These are phyloP conservation scores for Neonectria faginata DNA, from an alignment of 2,329 filamentous ascomycete genomes.

Conservation along the genomic window DNA sequence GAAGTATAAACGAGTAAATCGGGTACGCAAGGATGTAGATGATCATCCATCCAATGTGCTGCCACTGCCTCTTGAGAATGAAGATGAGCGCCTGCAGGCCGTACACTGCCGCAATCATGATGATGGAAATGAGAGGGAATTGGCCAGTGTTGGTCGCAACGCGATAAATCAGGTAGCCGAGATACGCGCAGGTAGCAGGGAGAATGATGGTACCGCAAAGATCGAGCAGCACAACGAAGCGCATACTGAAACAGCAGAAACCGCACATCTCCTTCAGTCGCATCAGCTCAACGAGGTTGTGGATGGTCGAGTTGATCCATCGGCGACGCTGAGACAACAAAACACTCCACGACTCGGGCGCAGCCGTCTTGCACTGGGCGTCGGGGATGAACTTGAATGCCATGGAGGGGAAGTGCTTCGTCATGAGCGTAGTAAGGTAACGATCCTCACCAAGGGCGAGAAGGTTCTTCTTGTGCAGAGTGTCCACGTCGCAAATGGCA, in stretches of 20 bases:
- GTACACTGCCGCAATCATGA: slow-evolving; percentile 91
- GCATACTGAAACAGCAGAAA: slow-evolving; percentile 99
- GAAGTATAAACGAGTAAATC: slow-evolving; percentile 90
- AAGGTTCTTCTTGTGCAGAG: slow-evolving; percentile 96
- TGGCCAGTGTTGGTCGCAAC: slow-evolving; percentile 76
- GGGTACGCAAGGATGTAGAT: slow-evolving; percentile 98
- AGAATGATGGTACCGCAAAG: slow-evolving; percentile 92
- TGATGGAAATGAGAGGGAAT: slow-evolving; percentile 87
- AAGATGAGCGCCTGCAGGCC: slow-evolving; percentile 97
- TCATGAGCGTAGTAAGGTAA: slow-evolving; percentile 97
- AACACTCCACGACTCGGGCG: slow-evolving; percentile 93
- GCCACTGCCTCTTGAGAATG: slow-evolving; percentile 96
- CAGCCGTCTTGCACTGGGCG: slow-evolving; percentile 92
- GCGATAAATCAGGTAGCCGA: slow-evolving; percentile 87
- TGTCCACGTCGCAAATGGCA: slow-evolving; percentile 89
- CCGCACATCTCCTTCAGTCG: slow-evolving; percentile 94
- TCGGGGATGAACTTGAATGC: slow-evolving; percentile 96
- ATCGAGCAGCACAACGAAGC: slow-evolving; percentile 95
- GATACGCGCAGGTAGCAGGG: slow-evolving; percentile 87
- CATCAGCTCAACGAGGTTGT: slow-evolving; percentile 93
- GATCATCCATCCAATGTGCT: slow-evolving; percentile 99
- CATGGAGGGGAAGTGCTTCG: slow-evolving; percentile 95
- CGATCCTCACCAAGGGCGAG: slow-evolving; percentile 96
- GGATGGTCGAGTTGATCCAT: slow-evolving; percentile 99
- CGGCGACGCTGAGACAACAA: slow-evolving; percentile 96